These are phyloP conservation scores for Pseudogymnoascus verrucosus DNA, from an alignment of 2,329 filamentous ascomycete species.

Conservation along the genomic window DNA sequence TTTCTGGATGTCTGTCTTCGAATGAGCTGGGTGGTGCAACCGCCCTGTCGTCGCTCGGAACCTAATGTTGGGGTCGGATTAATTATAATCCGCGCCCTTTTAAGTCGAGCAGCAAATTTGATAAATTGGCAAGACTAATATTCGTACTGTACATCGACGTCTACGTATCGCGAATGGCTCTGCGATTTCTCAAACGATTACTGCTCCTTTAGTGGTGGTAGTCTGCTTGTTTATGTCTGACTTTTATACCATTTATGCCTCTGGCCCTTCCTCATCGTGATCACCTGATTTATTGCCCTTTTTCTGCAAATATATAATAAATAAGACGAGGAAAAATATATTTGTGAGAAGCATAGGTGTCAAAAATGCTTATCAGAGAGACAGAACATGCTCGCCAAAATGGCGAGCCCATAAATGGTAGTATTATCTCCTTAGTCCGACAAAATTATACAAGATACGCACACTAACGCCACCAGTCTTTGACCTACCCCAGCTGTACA, in stretches of 20 bases:
- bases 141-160: not conserved
- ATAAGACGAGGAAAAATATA: not conserved
- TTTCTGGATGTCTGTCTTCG: not conserved
- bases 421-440: not conserved
- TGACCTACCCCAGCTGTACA: slow-evolving; percentile 77
- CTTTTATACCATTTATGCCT: not conserved
- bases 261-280: not conserved
- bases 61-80: not conserved
- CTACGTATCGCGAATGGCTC: not conserved
- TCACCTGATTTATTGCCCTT: not conserved
- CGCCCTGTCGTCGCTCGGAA: not conserved
- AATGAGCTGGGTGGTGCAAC: not conserved
- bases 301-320: not conserved
- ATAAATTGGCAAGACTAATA: not conserved
- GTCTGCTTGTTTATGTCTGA: not conserved
- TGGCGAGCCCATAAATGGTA: slow-evolving; percentile 13
- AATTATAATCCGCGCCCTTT: not conserved
- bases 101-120: not conserved
- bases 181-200: not conserved
- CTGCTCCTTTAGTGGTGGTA: not conserved
- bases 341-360: not conserved
- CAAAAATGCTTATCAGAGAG: not conserved
- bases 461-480: slow-evolving; percentile 39
- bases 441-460: not conserved
- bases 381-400: not conserved